phyloP scores from a whole-genome alignment of 257 asterid species.

The Plantago elongata region DNA sequence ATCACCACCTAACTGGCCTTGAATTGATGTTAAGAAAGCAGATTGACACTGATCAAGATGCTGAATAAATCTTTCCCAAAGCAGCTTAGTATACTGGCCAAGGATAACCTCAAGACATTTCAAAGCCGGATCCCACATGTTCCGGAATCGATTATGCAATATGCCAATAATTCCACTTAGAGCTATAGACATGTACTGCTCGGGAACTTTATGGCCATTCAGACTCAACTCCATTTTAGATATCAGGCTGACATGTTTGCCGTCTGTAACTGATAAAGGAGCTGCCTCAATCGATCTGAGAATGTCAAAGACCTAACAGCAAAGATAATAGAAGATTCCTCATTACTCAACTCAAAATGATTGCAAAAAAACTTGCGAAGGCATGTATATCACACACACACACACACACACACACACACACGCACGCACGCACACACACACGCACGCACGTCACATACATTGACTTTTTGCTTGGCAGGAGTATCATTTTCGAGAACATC shows the following conservation, averaged over 20 bases:
- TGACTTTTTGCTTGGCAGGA: conserved; percentile 26
- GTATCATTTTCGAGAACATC: conserved; percentile 29
- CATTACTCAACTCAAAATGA: conserved; percentile 11
- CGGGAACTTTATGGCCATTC: conserved; percentile 50
- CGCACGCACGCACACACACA: no score
- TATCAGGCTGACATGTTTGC: conserved; percentile 56
- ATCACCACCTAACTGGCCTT: conserved; percentile 31
- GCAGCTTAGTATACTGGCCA: conserved; percentile 40
- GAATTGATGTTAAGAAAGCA: conserved; percentile 38
- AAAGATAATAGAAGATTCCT: conserved; percentile 21
- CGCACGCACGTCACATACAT: conserved; percentile 42
- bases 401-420: no score
- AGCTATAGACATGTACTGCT: conserved; percentile 46
- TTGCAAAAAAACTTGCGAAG: neutral
- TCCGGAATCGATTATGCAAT: conserved; percentile 65
- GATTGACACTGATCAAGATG: conserved; percentile 58
- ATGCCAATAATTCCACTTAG: conserved; percentile 74
- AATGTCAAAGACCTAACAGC: conserved; percentile 62
- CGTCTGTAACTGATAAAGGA: conserved; percentile 50
- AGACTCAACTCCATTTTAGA: conserved; percentile 67
- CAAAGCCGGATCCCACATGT: conserved; percentile 64
- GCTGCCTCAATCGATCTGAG: conserved; percentile 68
- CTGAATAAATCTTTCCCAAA: conserved; percentile 61
- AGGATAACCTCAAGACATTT: conserved; percentile 67
- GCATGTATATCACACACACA: no score